Percentiles rank a stretch among this genome's conserved stretches.
phyloP scores from a whole-genome alignment of 352 stramenopile species.

The Pythium aristosporum region DNA sequence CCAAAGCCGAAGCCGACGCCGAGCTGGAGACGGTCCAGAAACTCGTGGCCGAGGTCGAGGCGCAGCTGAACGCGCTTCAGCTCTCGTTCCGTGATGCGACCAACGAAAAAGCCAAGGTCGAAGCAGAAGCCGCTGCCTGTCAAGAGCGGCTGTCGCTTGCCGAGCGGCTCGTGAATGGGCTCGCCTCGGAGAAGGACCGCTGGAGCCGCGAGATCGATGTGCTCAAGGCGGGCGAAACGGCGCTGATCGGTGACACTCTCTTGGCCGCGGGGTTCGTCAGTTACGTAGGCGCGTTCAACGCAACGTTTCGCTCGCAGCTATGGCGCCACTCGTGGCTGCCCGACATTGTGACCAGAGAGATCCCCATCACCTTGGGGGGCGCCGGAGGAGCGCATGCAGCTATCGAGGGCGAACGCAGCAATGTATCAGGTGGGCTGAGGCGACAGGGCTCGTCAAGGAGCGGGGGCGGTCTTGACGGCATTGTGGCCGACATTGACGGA shows the following conservation, averaged over 20 bases:
- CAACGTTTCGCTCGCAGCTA: conserved; percentile 73
- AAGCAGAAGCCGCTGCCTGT: conserved; percentile 84
- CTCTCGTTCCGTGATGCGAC: conserved; percentile 82
- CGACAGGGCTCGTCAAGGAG: conserved; percentile 13
- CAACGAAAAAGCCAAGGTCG: conserved; percentile 90
- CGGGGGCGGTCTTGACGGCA: background rate
- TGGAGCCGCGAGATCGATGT: conserved; percentile 89
- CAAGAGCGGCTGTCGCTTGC: conserved; percentile 86
- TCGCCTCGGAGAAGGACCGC: conserved; percentile 87
- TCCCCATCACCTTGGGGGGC: conserved; percentile 56
- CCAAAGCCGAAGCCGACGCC: conserved; percentile 76
- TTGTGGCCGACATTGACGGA: background rate
- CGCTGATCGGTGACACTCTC: conserved; percentile 87
- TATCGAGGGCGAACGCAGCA: background rate
- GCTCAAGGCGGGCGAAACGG: conserved; percentile 64
- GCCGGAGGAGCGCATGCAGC: background rate
- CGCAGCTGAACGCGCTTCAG: conserved; percentile 76
- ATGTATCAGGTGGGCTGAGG: background rate
- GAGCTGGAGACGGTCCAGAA: conserved; percentile 83
- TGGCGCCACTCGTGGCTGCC: conserved; percentile 88
- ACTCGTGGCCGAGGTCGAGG: conserved; percentile 81
- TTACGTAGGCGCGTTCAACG: conserved; percentile 92
- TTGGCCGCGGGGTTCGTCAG: conserved; percentile 89
- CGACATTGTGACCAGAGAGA: conserved; percentile 84
- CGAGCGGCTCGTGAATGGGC: conserved; percentile 85